Conservation (phyloP, 2,329 filamentous ascomycete genomes). For the Amylocarpus encephaloides region DNA sequence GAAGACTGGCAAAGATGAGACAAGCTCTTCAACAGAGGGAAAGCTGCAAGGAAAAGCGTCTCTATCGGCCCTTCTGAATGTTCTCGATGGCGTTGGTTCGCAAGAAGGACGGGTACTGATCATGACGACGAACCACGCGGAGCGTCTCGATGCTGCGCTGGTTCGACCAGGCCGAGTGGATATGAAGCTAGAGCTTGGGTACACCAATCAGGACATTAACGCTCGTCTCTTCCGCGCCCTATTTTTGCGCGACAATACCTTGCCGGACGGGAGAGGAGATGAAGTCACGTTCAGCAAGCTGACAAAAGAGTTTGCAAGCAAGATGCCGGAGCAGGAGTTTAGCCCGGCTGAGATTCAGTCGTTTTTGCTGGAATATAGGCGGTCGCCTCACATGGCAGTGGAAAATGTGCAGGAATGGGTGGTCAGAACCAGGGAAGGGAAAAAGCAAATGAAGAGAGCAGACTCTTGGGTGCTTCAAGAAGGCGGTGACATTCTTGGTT, state of each 20-base stretch:
- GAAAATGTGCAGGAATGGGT: conserved; percentile 49
- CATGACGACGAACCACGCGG: conserved; percentile 64
- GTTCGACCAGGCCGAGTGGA: conserved; percentile 58
- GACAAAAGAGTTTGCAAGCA: conserved; percentile 44
- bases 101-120: conserved; percentile 62
- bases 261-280: conserved; percentile 9
- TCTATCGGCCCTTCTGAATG: conserved; percentile 60
- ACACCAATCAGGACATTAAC: conserved; percentile 20
- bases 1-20: neutral
- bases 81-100: conserved; percentile 59
- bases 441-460: conserved; percentile 31
- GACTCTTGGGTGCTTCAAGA: no score
- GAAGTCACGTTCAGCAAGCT: conserved; percentile 32
- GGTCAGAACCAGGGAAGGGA: conserved; percentile 43
- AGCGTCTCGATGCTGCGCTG: conserved; percentile 55
- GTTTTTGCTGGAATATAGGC: conserved; percentile 57
- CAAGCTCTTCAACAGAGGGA: neutral
- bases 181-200: conserved; percentile 49
- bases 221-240: conserved; percentile 1
- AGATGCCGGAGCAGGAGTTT: conserved; percentile 45
- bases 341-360: conserved; percentile 60
- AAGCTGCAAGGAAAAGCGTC: conserved; percentile 30
- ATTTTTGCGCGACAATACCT: conserved; percentile 1
- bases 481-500: no score
- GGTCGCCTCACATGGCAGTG: conserved; percentile 48